Evolutionary conservation across 306 rosid species (phyloP), one percentile per base, ranked within the genome.

Genomic region (Rosa multiflora): DNA sequence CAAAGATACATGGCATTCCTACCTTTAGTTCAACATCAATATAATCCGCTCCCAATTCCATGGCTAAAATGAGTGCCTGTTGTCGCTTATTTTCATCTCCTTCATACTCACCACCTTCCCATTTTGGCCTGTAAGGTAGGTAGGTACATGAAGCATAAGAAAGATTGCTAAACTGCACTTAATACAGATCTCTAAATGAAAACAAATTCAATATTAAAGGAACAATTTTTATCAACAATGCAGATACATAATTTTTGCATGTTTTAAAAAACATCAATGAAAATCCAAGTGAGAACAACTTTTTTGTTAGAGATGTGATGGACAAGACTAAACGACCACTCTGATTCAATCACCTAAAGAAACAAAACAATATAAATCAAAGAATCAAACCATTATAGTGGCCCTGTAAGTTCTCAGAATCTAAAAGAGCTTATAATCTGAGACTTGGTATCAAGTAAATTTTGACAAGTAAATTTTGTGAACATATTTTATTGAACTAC

Each of bases 11-110:
- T 13, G 76, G 63, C 29, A 29, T 70, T 23, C 42, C 14, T 11
- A 89, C 91, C 96, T 86, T 56, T 1, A 91, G 84, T 81, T 91
- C 96, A 64, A 89, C 71, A 43, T 91, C 96, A 53, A 91, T 85
- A 61, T 81, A 88, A 82, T 86, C 85, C 5, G 89, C 89, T 18
- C 90, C 92, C 79, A 89, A 18, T 72, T 91, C 89, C 87, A 83
- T 69, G 72, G 86, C 86, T 46, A 62, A 2, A 51, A 47, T 71
- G 56, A 91, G 85, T 56, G 89, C 89, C 48, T 68, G 78, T 73
- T 70, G 89, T 47, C 96, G 82, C 79, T 80, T 68, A 56, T 20
- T 86, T 72, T 91, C 96, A 77, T 89, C 90, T 17, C 93, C 92
- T 14, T 85, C 76, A 15, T 87, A 89, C 39, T 73, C 75, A 21